Percentiles rank a stretch among this genome's conserved stretches.
Evolutionary conservation across 176 grass and related monocot species (phyloP).

Genomic region (Eleusine indica): DNA sequence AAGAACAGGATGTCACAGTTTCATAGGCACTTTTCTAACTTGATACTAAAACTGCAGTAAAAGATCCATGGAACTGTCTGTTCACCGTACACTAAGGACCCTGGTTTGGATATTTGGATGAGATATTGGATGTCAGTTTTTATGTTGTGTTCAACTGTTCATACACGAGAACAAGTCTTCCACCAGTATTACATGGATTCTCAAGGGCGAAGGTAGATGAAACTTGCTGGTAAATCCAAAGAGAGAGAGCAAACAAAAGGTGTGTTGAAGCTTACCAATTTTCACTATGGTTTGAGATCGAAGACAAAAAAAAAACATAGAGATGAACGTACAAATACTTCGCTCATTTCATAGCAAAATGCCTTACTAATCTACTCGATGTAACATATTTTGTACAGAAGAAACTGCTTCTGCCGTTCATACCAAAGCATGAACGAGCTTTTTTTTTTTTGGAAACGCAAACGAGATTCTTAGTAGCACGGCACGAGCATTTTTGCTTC

Average conservation of each 20-base stretch:
- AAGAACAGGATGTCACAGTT: not conserved
- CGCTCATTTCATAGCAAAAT: not conserved
- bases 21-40: not conserved
- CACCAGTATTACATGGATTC: not conserved
- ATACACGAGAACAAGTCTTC: not conserved
- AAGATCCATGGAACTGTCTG: not conserved
- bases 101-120: not conserved
- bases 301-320: not conserved
- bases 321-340: not conserved
- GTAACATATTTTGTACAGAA: not conserved
- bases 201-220: not conserved
- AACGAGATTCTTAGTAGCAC: slow-evolving; percentile 18
- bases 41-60: not conserved
- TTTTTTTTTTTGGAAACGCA: not conserved
- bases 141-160: not conserved
- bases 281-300: not conserved
- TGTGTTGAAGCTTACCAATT: not conserved
- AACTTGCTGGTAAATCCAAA: not conserved
- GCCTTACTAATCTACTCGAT: not conserved
- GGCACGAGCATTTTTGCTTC: slow-evolving; percentile 59
- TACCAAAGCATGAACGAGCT: not conserved
- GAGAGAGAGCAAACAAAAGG: not conserved
- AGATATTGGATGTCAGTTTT: not conserved
- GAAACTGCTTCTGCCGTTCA: not conserved
- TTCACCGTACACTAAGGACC: not conserved